Percentiles rank a stretch among this genome's conserved stretches.
Conservation (phyloP, 352 stramenopile species). For the Globisporangium sylvaticum region DNA sequence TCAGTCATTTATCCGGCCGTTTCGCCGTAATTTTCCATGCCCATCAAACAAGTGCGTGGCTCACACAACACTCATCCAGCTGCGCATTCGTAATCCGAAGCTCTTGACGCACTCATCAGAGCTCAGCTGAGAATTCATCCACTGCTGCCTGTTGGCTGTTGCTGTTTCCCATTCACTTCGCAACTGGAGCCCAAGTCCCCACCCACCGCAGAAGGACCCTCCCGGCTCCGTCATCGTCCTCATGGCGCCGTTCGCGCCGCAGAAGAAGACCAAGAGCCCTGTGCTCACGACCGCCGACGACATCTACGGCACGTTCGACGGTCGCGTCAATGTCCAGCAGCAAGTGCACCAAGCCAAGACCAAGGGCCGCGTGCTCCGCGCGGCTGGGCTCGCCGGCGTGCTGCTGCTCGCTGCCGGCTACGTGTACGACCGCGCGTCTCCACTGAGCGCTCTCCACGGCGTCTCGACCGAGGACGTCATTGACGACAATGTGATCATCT, state of each 20-base stretch:
- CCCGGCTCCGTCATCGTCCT: too few species aligned
- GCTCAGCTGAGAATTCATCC: not conserved
- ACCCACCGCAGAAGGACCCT: not conserved
- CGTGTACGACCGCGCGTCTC: not conserved
- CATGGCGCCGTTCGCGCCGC: conserved; percentile 3
- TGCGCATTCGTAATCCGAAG: not conserved
- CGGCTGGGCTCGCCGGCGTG: conserved; percentile 3
- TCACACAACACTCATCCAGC: not conserved
- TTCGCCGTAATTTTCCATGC: not conserved
- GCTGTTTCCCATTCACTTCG: conserved; percentile 3
- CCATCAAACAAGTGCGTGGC: not conserved
- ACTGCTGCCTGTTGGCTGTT: not conserved
- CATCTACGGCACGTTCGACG: conserved; percentile 11
- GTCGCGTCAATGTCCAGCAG: not conserved
- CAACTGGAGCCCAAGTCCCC: conserved; percentile 1
- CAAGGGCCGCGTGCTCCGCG: conserved; percentile 8
- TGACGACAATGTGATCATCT: conserved; percentile 3
- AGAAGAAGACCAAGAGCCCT: not conserved
- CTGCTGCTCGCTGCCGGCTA: conserved; percentile 10
- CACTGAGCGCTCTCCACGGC: not conserved
- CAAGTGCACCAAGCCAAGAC: not conserved
- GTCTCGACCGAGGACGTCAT: not conserved
- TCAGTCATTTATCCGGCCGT: not conserved
- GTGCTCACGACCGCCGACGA: not conserved
- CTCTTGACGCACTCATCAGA: not conserved